Evolutionary conservation across 1,284 basidiomycete genomes (phyloP).

Genomic region (Trichosporon coremiiforme): DNA sequence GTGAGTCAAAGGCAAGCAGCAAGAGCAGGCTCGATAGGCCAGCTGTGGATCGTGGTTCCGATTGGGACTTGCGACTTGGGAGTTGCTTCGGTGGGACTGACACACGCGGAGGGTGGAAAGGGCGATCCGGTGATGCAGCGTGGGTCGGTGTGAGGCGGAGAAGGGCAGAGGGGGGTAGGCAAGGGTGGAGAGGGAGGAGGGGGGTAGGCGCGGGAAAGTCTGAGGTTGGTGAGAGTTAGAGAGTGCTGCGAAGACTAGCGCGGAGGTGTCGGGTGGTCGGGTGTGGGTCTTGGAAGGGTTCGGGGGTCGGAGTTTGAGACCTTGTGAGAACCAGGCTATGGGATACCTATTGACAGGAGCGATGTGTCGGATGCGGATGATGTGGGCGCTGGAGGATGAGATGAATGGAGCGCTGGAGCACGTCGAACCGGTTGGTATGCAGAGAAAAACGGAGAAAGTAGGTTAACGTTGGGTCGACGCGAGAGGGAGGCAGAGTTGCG

Average conservation of each 20-base stretch:
- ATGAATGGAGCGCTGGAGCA: not conserved
- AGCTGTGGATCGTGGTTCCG: not conserved
- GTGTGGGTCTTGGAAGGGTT: not conserved
- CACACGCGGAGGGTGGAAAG: not conserved
- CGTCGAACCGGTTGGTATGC: conserved; percentile 4
- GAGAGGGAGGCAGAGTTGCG: not conserved
- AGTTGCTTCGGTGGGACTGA: not conserved
- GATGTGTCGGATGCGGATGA: conserved; percentile 15
- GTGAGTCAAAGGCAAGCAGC: not conserved
- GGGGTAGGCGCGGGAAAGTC: not conserved
- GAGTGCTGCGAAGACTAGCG: conserved; percentile 9
- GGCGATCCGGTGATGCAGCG: not conserved
- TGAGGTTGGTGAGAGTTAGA: conserved; percentile 6
- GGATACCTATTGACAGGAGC: not conserved
- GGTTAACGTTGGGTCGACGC: conserved; percentile 15
- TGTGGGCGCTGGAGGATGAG: conserved; percentile 10
- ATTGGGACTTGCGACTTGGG: not conserved
- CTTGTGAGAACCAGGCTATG: not conserved
- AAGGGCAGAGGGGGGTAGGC: not conserved
- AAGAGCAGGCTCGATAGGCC: not conserved
- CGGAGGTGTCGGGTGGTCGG: not conserved
- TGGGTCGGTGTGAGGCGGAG: not conserved
- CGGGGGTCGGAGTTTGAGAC: conserved; percentile 18
- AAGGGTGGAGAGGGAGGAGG: not conserved
- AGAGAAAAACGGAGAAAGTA: conserved; percentile 9